A percentile compares a stretch with the other conserved stretches of the same genome.
Evolutionary conservation across 495 filamentous ascomycete genomes (phyloP).

Genomic region (Xylaria castorea): DNA sequence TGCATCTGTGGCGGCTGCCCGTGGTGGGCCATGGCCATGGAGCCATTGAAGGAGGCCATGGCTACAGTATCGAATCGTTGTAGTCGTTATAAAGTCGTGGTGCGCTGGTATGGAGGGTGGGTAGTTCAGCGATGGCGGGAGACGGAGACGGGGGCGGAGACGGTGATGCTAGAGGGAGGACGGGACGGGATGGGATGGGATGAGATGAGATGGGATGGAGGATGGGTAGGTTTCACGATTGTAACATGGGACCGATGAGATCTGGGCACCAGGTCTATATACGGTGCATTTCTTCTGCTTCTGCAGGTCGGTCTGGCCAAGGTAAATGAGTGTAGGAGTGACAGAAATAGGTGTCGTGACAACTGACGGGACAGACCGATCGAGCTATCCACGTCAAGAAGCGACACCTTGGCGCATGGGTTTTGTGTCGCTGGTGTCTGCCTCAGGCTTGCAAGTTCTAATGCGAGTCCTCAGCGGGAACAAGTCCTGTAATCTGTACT

Average conservation of each 20-base stretch:
- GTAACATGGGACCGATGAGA: conserved; percentile 36
- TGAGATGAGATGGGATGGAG: conserved; percentile 25
- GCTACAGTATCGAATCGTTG: background rate
- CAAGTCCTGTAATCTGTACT: conserved; percentile 1
- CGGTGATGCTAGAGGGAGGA: conserved; percentile 31
- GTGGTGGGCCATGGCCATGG: conserved; percentile 44
- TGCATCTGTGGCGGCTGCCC: conserved; percentile 38
- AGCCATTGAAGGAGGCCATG: conserved; percentile 57
- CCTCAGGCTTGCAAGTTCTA: background rate
- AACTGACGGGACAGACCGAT: conserved; percentile 4
- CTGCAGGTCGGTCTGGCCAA: background rate
- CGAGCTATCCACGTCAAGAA: conserved; percentile 19
- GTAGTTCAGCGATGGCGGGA: conserved; percentile 6
- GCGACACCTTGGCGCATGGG: conserved; percentile 20
- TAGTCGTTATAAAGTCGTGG: conserved; percentile 6
- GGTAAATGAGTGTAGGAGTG: conserved; percentile 13
- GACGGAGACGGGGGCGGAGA: conserved; percentile 15
- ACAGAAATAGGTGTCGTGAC: background rate
- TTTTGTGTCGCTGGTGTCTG: conserved; percentile 9
- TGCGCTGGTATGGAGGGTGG: background rate
- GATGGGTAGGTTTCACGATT: conserved; percentile 30
- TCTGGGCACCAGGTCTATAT: conserved; percentile 38
- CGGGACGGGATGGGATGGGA: conserved; percentile 26
- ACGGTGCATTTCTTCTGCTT: conserved; percentile 35
- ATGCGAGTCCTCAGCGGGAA: background rate